A percentile compares a stretch with the other conserved stretches of the same genome.
Evolutionary conservation across 306 rosid genomes (phyloP).

Genomic region (Parietaria judaica): DNA sequence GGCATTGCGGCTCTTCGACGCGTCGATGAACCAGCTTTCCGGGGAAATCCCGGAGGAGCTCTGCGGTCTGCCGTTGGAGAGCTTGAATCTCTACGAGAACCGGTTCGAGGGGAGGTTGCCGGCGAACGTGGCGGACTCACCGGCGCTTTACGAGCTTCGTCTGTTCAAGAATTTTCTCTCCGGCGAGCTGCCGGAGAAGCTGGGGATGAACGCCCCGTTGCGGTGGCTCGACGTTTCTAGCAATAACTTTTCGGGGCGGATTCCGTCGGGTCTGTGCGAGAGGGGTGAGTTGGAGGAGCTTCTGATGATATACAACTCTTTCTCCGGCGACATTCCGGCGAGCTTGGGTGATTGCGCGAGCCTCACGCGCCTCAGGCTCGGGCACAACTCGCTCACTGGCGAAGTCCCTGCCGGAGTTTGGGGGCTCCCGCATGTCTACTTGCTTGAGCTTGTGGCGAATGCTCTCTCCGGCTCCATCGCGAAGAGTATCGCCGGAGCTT

Average conservation of each 20-base stretch:
- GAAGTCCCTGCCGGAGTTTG: conserved; percentile 65
- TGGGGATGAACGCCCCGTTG: conserved; percentile 57
- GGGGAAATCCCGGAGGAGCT: conserved; percentile 67
- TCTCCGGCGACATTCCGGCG: conserved; percentile 57
- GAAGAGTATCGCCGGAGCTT: conserved; percentile 52
- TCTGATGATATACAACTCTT: conserved; percentile 44
- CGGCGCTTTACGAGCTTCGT: conserved; percentile 47
- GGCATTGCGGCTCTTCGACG: conserved; percentile 51
- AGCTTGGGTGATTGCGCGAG: conserved; percentile 50
- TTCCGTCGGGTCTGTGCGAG: conserved; percentile 53
- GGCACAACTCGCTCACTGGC: conserved; percentile 49
- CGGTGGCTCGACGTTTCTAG: conserved; percentile 57
- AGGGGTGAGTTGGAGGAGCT: conserved; percentile 52
- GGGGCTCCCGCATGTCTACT: conserved; percentile 61
- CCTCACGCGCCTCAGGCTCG: conserved; percentile 54
- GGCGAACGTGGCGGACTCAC: conserved; percentile 51
- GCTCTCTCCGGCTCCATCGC: conserved; percentile 51
- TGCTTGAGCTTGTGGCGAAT: conserved; percentile 58
- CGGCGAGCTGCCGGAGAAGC: conserved; percentile 53
- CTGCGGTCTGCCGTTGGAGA: conserved; percentile 50
- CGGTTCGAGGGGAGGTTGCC: conserved; percentile 55
- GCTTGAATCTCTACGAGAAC: conserved; percentile 74
- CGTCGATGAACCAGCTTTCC: conserved; percentile 54
- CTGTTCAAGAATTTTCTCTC: conserved; percentile 47
- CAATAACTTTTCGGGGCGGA: conserved; percentile 48